Conservation (phyloP, 495 filamentous ascomycete species). For the Tricharina praecox region DNA sequence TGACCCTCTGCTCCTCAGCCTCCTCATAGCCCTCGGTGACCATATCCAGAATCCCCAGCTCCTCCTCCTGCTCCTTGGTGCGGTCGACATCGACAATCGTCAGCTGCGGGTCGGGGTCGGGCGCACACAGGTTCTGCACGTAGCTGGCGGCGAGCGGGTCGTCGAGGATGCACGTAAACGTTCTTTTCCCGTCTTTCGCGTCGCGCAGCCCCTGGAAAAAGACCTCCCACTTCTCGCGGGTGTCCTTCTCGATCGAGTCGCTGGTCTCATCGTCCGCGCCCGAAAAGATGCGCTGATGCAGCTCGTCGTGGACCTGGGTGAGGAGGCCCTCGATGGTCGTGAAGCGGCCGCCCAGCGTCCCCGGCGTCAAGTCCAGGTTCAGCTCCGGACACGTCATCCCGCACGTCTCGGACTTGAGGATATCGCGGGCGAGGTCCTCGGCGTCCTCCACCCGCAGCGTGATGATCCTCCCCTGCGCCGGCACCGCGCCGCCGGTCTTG, state of each 20-base stretch:
- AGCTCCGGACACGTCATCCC: constrained; percentile 70
- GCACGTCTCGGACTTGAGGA: constrained; percentile 91
- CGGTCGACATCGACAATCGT: constrained; percentile 68
- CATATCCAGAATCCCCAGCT: constrained; percentile 79
- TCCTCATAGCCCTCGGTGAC: constrained; percentile 75
- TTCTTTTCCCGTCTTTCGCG: constrained; percentile 64
- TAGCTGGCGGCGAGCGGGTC: constrained; percentile 86
- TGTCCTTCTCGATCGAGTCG: constrained; percentile 50
- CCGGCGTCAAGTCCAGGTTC: constrained; percentile 64
- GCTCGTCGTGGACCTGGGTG: constrained; percentile 80
- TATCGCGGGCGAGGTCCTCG: constrained; percentile 77
- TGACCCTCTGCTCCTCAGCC: constrained; percentile 28
- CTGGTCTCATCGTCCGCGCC: constrained; percentile 40
- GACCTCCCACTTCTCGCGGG: constrained; percentile 52
- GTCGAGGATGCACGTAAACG: constrained; percentile 71
- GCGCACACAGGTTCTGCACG: constrained; percentile 65
- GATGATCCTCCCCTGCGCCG: constrained; percentile 70
- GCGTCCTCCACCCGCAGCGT: constrained; percentile 52
- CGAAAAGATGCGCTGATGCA: constrained; percentile 73
- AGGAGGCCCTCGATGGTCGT: constrained; percentile 90
- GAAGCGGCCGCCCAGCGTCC: constrained; percentile 90
- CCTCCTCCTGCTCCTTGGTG: constrained; percentile 79
- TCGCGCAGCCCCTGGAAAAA: constrained; percentile 63
- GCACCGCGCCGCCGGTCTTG: constrained; percentile 87
- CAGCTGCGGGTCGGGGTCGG: constrained; percentile 63